Evolutionary conservation across 208 protist species (phyloP).

Genomic region (Trypanosoma lewisi): DNA sequence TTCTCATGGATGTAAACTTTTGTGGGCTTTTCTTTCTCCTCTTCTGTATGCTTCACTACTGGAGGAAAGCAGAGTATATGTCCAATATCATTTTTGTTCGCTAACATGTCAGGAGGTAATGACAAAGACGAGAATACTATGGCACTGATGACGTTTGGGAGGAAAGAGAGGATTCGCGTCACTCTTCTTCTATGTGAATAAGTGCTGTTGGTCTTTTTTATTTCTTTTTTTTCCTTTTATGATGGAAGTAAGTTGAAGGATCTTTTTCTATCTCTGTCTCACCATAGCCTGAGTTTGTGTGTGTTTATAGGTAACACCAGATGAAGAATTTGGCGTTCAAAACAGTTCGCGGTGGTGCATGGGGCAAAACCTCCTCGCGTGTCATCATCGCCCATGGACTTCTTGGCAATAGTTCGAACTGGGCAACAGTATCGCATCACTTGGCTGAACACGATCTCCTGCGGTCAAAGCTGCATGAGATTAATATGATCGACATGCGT

Average conservation of each 20-base stretch:
- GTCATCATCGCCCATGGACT: conserved; percentile 71
- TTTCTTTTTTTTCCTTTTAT: background rate
- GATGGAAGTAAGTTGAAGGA: too few species aligned
- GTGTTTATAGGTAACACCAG: background rate
- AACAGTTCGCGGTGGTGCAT: conserved; percentile 17
- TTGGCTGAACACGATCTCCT: conserved; percentile 49
- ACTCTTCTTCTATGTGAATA: too few species aligned
- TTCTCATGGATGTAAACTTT: background rate
- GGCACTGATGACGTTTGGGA: too few species aligned
- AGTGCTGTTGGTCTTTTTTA: too few species aligned
- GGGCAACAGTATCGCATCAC: conserved; percentile 45
- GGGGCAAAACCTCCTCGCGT: conserved; percentile 13
- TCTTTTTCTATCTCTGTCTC: background rate
- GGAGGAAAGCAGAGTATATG: too few species aligned
- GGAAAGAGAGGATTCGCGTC: too few species aligned
- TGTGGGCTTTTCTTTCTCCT: background rate
- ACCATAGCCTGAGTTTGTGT: background rate
- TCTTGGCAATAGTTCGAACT: conserved; percentile 77
- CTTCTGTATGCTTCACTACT: background rate
- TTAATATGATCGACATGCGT: conserved; percentile 71
- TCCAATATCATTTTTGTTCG: too few species aligned
- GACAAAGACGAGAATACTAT: too few species aligned
- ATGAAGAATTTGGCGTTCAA: conserved; percentile 22
- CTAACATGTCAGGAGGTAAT: too few species aligned
- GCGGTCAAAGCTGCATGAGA: conserved; percentile 34